A percentile compares a stretch with the other conserved stretches of the same genome.
phyloP scores from a whole-genome alignment of 2,329 filamentous ascomycete species.

The Zelopaecilomyces penicillatus region DNA sequence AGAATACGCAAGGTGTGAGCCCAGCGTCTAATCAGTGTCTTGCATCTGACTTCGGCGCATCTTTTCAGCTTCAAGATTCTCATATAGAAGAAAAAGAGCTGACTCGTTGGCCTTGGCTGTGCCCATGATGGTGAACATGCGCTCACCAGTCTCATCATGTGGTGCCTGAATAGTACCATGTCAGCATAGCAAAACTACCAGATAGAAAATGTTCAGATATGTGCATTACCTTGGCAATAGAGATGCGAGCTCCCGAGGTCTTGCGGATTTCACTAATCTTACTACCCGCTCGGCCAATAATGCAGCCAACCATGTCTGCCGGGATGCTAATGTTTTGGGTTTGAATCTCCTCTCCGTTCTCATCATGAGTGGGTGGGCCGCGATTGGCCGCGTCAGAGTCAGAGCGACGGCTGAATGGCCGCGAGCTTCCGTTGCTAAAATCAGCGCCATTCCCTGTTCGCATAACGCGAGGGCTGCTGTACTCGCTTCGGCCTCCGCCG shows the following conservation, averaged over 20 bases:
- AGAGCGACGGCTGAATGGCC: constrained; percentile 68
- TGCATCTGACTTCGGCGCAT: constrained; percentile 84
- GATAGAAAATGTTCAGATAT: not conserved
- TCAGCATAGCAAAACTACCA: not conserved
- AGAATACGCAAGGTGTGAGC: constrained; percentile 6
- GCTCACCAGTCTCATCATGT: constrained; percentile 93
- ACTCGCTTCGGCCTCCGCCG: constrained; percentile 37
- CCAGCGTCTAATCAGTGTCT: constrained; percentile 37
- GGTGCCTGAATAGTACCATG: constrained; percentile 48
- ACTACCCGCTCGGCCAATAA: constrained; percentile 87
- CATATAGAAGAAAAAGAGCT: constrained; percentile 90
- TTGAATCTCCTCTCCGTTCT: constrained; percentile 95
- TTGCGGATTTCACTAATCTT: constrained; percentile 99
- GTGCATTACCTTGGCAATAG: constrained; percentile 71
- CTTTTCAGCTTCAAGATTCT: constrained; percentile 98
- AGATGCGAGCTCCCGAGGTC: constrained; percentile 92
- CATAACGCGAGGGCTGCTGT: constrained; percentile 65
- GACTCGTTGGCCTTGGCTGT: constrained; percentile 90
- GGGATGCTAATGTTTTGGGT: constrained; percentile 99
- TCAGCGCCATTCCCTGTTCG: constrained; percentile 96
- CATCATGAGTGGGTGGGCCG: constrained; percentile 79
- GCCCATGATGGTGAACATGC: constrained; percentile 99
- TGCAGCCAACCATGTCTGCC: constrained; percentile 98
- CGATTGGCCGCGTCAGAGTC: constrained; percentile 74
- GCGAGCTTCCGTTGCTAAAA: constrained; percentile 71